A percentile compares a stretch with the other conserved stretches of the same genome.
phyloP scores from a whole-genome alignment of 2,329 filamentous ascomycete genomes.

The Colletotrichum liriopes region DNA sequence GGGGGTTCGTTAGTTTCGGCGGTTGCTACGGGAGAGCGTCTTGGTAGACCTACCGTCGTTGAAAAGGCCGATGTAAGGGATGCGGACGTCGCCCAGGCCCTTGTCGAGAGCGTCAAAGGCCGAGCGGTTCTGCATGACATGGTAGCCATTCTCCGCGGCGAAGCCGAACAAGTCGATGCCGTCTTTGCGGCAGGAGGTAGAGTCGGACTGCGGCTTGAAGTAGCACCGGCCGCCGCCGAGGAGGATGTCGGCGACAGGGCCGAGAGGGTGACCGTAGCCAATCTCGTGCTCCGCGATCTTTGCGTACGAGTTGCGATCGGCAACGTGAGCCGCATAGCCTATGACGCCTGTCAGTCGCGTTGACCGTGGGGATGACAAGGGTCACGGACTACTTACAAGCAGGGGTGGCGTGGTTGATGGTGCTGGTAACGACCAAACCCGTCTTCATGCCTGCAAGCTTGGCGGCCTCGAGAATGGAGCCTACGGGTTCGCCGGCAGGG shows the following conservation, averaged over 20 bases:
- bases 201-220: slow-evolving; percentile 56
- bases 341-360: neutral
- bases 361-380: neutral
- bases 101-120: slow-evolving; percentile 52
- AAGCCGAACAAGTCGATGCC: slow-evolving; percentile 54
- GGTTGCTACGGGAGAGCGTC: too few relatives aligned
- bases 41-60: slow-evolving; percentile 48
- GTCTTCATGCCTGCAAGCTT: slow-evolving; percentile 57
- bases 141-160: slow-evolving; percentile 53
- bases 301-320: slow-evolving; percentile 52
- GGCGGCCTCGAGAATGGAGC: slow-evolving; percentile 58
- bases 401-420: slow-evolving; percentile 55
- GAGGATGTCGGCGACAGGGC: slow-evolving; percentile 56
- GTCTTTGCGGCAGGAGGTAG: slow-evolving; percentile 55
- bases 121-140: slow-evolving; percentile 54
- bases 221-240: slow-evolving; percentile 59
- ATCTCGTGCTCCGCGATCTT: slow-evolving; percentile 58
- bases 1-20: neutral
- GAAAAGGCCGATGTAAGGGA: slow-evolving; percentile 58
- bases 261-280: slow-evolving; percentile 56
- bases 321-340: slow-evolving; percentile 54
- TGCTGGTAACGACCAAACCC: slow-evolving; percentile 59
- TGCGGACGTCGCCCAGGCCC: slow-evolving; percentile 47
- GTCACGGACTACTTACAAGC: slow-evolving; percentile 44
- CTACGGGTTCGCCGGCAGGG: slow-evolving; percentile 52